phyloP scores from a whole-genome alignment of 2,329 filamentous ascomycete genomes.

The Xenosphaeropsis pyriputrescens region DNA sequence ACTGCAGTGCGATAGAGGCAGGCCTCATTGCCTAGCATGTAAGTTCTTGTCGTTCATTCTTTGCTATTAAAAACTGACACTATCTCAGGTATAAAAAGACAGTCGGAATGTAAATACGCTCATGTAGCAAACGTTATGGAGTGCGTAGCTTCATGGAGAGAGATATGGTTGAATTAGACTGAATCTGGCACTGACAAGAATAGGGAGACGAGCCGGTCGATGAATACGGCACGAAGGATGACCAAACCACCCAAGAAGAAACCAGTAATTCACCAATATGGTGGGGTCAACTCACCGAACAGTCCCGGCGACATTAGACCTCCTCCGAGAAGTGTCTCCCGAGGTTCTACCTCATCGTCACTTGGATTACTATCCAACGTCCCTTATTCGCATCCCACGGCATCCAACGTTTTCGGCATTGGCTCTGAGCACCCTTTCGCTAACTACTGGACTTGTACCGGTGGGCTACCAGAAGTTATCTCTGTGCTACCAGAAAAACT shows the following conservation, averaged over 20 bases:
- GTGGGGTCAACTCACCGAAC: neutral
- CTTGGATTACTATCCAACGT: constrained; percentile 55
- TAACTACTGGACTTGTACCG: constrained; percentile 74
- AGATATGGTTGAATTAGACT: too few species aligned
- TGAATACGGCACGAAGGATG: constrained; percentile 37
- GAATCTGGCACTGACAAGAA: too few species aligned
- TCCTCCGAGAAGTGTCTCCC: constrained; percentile 10
- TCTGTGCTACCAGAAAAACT: constrained; percentile 61
- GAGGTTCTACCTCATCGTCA: constrained; percentile 21
- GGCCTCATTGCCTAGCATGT: constrained; percentile 55
- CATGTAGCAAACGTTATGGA: constrained; percentile 64
- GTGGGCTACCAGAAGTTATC: constrained; percentile 61
- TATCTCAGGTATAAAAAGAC: constrained; percentile 54
- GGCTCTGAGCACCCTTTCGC: constrained; percentile 67
- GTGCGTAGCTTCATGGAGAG: constrained; percentile 29
- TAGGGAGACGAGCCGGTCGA: constrained; percentile 42
- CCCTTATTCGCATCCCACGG: constrained; percentile 54
- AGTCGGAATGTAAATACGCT: constrained; percentile 63
- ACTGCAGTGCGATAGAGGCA: constrained; percentile 54
- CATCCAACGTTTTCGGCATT: constrained; percentile 69
- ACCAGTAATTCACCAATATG: neutral
- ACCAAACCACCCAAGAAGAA: constrained; percentile 43
- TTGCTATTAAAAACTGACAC: constrained; percentile 2
- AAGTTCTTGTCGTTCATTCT: constrained; percentile 16
- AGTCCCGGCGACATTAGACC: constrained; percentile 3